These are phyloP conservation scores for Vararia minispora DNA, from an alignment of 768 basidiomycete species.

Conservation along the genomic window DNA sequence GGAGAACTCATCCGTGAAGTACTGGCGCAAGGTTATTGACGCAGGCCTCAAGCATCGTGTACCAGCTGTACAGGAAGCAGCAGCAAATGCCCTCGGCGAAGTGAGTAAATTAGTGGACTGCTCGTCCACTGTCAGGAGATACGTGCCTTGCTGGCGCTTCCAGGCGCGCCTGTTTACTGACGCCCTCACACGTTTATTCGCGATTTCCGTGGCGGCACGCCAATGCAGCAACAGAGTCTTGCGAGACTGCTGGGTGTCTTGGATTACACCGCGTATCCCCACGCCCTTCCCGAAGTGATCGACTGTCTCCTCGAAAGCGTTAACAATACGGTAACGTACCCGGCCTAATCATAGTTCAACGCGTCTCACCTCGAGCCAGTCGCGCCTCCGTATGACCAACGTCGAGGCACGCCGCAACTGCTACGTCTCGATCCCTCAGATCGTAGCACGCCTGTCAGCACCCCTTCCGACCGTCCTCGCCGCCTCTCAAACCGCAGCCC, in stretches of 20 bases:
- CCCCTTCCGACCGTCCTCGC: background rate
- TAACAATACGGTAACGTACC: constrained; percentile 36
- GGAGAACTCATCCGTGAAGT: constrained; percentile 32
- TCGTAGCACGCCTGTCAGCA: constrained; percentile 21
- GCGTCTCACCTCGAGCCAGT: constrained; percentile 19
- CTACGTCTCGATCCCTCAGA: constrained; percentile 34
- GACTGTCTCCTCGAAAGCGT: constrained; percentile 50
- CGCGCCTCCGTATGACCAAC: constrained; percentile 26
- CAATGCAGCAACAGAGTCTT: constrained; percentile 60
- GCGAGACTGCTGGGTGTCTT: constrained; percentile 59
- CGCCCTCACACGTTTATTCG: constrained; percentile 41
- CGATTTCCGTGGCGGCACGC: constrained; percentile 42
- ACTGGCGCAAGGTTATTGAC: constrained; percentile 65
- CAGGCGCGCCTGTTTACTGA: too few species aligned
- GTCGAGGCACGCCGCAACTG: constrained; percentile 54
- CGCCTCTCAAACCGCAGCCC: constrained; percentile 2
- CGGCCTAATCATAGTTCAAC: constrained; percentile 1
- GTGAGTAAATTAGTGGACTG: constrained; percentile 63
- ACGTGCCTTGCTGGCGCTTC: too few species aligned
- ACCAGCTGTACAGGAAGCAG: constrained; percentile 60
- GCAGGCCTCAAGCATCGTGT: constrained; percentile 59
- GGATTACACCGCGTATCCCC: constrained; percentile 46
- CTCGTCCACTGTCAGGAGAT: constrained; percentile 59
- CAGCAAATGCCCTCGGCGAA: constrained; percentile 56
- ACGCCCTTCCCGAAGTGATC: constrained; percentile 43